These are phyloP conservation scores for Globisporangium perplexum DNA, from an alignment of 352 stramenopile genomes.

Conservation along the genomic window DNA sequence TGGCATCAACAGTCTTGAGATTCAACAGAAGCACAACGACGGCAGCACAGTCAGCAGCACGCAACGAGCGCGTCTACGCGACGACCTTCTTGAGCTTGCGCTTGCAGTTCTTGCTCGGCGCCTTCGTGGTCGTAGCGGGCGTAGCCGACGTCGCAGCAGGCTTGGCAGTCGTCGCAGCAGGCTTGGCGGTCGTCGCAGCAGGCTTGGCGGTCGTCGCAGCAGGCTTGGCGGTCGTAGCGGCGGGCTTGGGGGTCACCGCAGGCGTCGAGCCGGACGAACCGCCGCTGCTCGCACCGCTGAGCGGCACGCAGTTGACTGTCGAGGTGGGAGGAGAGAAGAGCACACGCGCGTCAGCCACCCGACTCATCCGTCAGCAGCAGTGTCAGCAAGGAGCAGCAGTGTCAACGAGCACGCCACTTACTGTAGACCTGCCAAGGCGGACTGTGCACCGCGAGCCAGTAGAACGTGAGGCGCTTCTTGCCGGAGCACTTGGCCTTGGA, in stretches of 20 bases:
- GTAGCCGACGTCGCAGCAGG: not conserved
- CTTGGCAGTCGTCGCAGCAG: not conserved
- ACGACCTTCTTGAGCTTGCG: too few relatives aligned
- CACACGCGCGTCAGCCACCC: too few relatives aligned
- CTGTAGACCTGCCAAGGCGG: constrained; percentile 16
- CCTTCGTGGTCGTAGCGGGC: not conserved
- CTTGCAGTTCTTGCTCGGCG: constrained; percentile 4
- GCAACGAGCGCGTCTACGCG: too few relatives aligned
- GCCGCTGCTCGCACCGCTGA: not conserved
- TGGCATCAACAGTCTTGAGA: too few relatives aligned
- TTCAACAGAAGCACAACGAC: too few relatives aligned
- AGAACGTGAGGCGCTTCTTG: constrained; percentile 13
- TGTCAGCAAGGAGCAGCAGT: too few relatives aligned
- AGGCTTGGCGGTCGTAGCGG: not conserved
- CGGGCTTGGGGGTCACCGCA: not conserved
- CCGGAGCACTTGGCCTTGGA: constrained; percentile 11
- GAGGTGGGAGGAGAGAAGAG: not conserved
- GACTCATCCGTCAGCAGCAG: too few relatives aligned
- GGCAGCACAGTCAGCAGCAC: too few relatives aligned
- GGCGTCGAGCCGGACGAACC: not conserved
- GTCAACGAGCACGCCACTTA: too few relatives aligned
- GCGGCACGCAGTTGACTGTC: not conserved
- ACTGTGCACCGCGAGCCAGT: constrained; percentile 14
- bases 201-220: not conserved
- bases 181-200: not conserved